A percentile compares a stretch with the other conserved stretches of the same genome.
phyloP scores from a whole-genome alignment of 1,139 yeast species.

The Blastobotrys serpentis region DNA sequence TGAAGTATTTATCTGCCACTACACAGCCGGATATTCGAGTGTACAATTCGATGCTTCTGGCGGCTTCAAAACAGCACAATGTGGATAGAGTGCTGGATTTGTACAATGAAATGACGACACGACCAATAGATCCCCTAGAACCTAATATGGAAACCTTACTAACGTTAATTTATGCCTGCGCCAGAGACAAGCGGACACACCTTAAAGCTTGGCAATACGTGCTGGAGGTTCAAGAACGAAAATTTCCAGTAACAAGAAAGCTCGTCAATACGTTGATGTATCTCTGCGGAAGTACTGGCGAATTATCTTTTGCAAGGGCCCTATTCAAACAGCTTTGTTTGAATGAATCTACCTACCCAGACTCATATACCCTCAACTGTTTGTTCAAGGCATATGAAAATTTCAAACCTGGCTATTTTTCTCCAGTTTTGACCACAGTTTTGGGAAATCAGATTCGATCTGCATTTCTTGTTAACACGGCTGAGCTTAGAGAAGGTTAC shows the following conservation, averaged over 20 bases:
- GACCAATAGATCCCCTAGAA: constrained; percentile 38
- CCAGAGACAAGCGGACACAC: constrained; percentile 49
- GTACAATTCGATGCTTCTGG: constrained; percentile 67
- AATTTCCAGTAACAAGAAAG: constrained; percentile 45
- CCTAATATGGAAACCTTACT: constrained; percentile 56
- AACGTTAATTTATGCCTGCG: constrained; percentile 72
- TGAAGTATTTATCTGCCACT: constrained; percentile 70
- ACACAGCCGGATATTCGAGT: constrained; percentile 67
- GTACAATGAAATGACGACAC: constrained; percentile 62
- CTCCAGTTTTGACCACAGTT: constrained; percentile 36
- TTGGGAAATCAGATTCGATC: constrained; percentile 34
- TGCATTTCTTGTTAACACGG: constrained; percentile 25
- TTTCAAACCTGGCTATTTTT: constrained; percentile 38
- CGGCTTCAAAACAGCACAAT: constrained; percentile 60
- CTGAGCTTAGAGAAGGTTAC: constrained; percentile 1
- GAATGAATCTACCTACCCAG: constrained; percentile 38
- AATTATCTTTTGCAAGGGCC: constrained; percentile 70
- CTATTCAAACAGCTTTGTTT: constrained; percentile 57
- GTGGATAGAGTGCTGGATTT: constrained; percentile 75
- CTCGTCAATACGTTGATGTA: constrained; percentile 70
- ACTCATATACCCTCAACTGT: constrained; percentile 33
- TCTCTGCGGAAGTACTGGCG: constrained; percentile 77
- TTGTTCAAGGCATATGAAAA: constrained; percentile 38
- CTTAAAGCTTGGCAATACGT: constrained; percentile 76
- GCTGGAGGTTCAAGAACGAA: constrained; percentile 58